These are phyloP conservation scores for Alternaria sp. DNA, from an alignment of 2,329 filamentous ascomycete genomes.

Conservation along the genomic window DNA sequence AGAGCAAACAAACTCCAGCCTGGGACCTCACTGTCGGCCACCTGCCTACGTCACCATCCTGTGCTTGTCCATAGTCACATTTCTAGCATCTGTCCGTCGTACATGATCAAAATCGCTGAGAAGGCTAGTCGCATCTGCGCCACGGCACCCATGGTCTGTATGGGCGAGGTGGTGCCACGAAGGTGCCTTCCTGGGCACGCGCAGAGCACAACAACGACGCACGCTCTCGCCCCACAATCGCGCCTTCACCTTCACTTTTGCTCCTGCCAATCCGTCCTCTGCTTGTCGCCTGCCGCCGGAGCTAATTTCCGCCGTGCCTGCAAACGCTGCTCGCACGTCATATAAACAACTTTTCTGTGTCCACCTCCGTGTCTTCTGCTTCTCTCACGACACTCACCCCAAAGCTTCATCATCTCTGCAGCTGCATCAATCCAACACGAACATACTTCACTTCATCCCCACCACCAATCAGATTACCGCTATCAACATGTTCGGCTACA, in stretches of 20 bases:
- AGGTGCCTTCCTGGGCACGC: slow-evolving; percentile 7
- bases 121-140: slow-evolving; percentile 24
- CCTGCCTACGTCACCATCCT: neutral
- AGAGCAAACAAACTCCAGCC: neutral
- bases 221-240: slow-evolving; percentile 3
- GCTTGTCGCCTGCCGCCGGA: slow-evolving; percentile 3
- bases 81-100: neutral
- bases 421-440: slow-evolving; percentile 29
- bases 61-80: neutral
- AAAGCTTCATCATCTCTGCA: slow-evolving; percentile 27
- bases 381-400: slow-evolving; percentile 16
- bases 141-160: slow-evolving; percentile 13
- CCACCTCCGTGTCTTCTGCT: slow-evolving; percentile 3
- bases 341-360: slow-evolving; percentile 19
- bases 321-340: slow-evolving; percentile 9
- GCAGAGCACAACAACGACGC: slow-evolving; percentile 11
- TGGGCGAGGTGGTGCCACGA: slow-evolving; percentile 21
- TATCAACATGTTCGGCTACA: slow-evolving; percentile 36
- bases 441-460: slow-evolving; percentile 19
- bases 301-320: slow-evolving; percentile 4
- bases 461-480: slow-evolving; percentile 17
- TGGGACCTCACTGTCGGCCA: neutral
- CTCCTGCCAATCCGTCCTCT: neutral
- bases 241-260: slow-evolving; percentile 21
- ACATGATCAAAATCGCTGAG: neutral